A percentile compares a stretch with the other conserved stretches of the same genome.
These are phyloP conservation scores for Fusarium cyanostomum DNA, from an alignment of 2,329 filamentous ascomycete genomes.

Conservation along the genomic window DNA sequence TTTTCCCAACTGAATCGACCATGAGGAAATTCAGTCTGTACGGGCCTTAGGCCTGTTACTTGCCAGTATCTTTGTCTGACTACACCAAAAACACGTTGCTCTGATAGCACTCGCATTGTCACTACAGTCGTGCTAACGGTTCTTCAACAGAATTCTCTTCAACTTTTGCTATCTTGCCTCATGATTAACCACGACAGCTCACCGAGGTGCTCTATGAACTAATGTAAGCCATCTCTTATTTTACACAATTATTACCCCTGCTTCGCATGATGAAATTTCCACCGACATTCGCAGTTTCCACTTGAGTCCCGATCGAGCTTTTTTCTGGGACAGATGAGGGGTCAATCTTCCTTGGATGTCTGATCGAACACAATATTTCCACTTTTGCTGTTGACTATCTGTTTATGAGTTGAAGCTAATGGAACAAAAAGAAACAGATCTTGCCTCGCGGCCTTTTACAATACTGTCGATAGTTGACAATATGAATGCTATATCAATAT, in stretches of 20 bases:
- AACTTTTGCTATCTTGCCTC: slow-evolving; percentile 5
- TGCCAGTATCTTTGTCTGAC: slow-evolving; percentile 91
- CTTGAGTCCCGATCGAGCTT: slow-evolving; percentile 77
- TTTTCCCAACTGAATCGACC: slow-evolving; percentile 90
- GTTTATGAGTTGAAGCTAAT: slow-evolving; percentile 36
- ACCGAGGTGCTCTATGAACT: background rate
- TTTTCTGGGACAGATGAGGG: slow-evolving; percentile 75
- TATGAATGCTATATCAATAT: background rate
- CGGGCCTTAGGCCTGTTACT: slow-evolving; percentile 83
- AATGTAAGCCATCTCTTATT: slow-evolving; percentile 34
- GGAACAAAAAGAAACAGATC: slow-evolving; percentile 23
- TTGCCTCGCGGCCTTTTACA: background rate
- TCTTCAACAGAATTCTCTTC: slow-evolving; percentile 25
- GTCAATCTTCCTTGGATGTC: slow-evolving; percentile 80
- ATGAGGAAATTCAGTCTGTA: slow-evolving; percentile 79
- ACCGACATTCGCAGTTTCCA: slow-evolving; percentile 89
- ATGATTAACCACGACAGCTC: slow-evolving; percentile 21
- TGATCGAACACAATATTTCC: slow-evolving; percentile 55
- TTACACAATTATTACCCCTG: slow-evolving; percentile 6
- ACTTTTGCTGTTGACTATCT: slow-evolving; percentile 18
- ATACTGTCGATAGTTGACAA: background rate
- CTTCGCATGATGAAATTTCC: slow-evolving; percentile 75
- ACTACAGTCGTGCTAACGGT: slow-evolving; percentile 37
- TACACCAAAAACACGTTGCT: slow-evolving; percentile 29
- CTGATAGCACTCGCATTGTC: background rate